Conservation (phyloP, 768 basidiomycete genomes). For the Rhizopogon rudus region DNA sequence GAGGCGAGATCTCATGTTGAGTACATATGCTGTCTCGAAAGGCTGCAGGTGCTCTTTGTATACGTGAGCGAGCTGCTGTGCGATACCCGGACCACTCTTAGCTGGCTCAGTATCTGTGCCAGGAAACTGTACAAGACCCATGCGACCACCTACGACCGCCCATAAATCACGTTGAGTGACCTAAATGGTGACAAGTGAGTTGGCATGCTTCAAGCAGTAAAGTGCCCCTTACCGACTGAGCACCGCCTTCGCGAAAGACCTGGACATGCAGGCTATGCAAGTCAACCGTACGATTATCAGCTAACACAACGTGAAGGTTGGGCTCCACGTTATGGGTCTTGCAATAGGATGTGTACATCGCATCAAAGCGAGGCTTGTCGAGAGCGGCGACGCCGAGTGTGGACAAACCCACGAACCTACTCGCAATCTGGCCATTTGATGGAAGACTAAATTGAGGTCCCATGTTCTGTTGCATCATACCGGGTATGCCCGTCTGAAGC, state of each 20-base stretch:
- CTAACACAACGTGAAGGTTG: conserved; percentile 36
- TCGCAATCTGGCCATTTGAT: conserved; percentile 16
- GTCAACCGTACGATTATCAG: conserved; percentile 57
- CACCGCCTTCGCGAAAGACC: conserved; percentile 58
- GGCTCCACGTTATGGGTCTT: conserved; percentile 34
- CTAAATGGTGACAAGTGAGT: conserved; percentile 27
- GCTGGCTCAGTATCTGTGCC: conserved; percentile 56
- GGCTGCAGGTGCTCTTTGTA: conserved; percentile 53
- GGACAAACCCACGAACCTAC: conserved; percentile 10
- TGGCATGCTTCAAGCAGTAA: not conserved
- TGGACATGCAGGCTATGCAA: conserved; percentile 51
- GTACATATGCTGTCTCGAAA: conserved; percentile 55
- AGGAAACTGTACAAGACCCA: conserved; percentile 64
- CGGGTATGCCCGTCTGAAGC: conserved; percentile 22
- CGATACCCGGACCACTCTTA: conserved; percentile 57
- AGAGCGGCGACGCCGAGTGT: conserved; percentile 28
- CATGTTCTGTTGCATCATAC: conserved; percentile 30
- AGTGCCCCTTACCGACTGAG: conserved; percentile 33
- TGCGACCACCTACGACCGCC: conserved; percentile 60
- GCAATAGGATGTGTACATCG: conserved; percentile 45
- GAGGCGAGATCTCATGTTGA: conserved; percentile 28
- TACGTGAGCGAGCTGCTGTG: conserved; percentile 52
- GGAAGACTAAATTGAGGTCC: conserved; percentile 19
- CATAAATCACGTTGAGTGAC: conserved; percentile 53
- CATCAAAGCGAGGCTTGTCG: conserved; percentile 49